These are phyloP conservation scores for Fulvia fulva DNA, from an alignment of 2,329 filamentous ascomycete genomes.

Conservation along the genomic window DNA sequence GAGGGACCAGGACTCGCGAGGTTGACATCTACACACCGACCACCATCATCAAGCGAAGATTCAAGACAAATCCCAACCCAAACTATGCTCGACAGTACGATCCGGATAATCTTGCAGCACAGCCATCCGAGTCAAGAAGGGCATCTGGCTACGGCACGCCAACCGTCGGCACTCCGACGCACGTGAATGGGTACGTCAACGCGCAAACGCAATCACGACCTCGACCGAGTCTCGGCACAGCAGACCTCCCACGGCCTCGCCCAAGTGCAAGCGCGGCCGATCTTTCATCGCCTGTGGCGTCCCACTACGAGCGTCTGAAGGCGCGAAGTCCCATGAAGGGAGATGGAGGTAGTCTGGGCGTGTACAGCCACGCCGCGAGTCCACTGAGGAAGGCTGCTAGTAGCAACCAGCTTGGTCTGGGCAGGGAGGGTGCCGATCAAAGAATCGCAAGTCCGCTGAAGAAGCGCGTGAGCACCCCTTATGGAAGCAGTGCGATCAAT, in stretches of 20 bases:
- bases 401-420: constrained; percentile 47
- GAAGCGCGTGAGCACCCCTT: constrained; percentile 40
- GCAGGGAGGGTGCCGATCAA: constrained; percentile 25
- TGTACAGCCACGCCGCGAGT: constrained; percentile 75
- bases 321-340: constrained; percentile 52
- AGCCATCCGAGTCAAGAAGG: constrained; percentile 16
- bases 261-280: constrained; percentile 32
- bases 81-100: constrained; percentile 67
- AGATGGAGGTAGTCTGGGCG: constrained; percentile 74
- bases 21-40: constrained; percentile 62
- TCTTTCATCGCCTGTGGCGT: constrained; percentile 47
- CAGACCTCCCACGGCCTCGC: constrained; percentile 43
- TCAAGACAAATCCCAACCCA: constrained; percentile 77
- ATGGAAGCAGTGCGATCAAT: constrained; percentile 13
- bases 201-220: constrained; percentile 35
- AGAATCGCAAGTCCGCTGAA: constrained; percentile 40
- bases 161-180: constrained; percentile 17
- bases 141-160: constrained; percentile 18
- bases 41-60: constrained; percentile 66
- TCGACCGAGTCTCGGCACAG: constrained; percentile 33
- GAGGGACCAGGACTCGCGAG: constrained; percentile 36
- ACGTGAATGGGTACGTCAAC: constrained; percentile 24
- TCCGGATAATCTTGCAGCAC: constrained; percentile 49
- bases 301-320: constrained; percentile 39
- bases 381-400: constrained; percentile 75